Evolutionary conservation across 2,329 filamentous ascomycete genomes (phyloP).

Genomic region (Microsporum canis): DNA sequence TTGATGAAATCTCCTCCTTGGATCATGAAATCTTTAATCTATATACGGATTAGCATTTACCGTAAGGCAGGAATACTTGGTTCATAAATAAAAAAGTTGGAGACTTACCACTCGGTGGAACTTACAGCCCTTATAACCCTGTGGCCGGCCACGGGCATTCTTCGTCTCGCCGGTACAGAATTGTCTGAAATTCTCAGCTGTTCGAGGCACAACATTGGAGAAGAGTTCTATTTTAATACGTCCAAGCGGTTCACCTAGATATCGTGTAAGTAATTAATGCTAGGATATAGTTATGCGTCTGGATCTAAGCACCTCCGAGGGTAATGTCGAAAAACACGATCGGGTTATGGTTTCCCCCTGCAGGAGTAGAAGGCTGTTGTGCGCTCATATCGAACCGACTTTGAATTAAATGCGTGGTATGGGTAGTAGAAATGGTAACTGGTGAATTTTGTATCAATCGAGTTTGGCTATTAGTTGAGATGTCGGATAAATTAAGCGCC

Average conservation of each 20-base stretch:
- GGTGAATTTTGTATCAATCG: neutral
- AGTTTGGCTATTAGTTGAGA: neutral
- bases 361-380: neutral
- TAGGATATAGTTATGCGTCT: neutral
- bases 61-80: neutral
- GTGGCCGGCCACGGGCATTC: slow-evolving; percentile 61
- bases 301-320: slow-evolving; percentile 31
- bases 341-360: slow-evolving; percentile 18
- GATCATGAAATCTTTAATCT: slow-evolving; percentile 96
- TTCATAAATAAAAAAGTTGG: neutral
- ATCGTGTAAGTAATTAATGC: neutral
- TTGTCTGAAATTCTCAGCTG: slow-evolving; percentile 92
- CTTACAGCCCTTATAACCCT: slow-evolving; percentile 89
- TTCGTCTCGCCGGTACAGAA: slow-evolving; percentile 93
- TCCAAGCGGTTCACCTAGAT: slow-evolving; percentile 67
- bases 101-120: slow-evolving; percentile 79
- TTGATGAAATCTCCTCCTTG: slow-evolving; percentile 95
- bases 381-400: neutral
- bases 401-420: neutral
- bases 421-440: neutral
- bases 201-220: slow-evolving; percentile 69
- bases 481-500: slow-evolving; percentile 1
- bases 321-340: slow-evolving; percentile 42
- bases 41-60: neutral
- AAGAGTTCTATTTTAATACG: slow-evolving; percentile 87